Evolutionary conservation across 768 basidiomycete genomes (phyloP).

Genomic region (Hypholoma fasciculare): DNA sequence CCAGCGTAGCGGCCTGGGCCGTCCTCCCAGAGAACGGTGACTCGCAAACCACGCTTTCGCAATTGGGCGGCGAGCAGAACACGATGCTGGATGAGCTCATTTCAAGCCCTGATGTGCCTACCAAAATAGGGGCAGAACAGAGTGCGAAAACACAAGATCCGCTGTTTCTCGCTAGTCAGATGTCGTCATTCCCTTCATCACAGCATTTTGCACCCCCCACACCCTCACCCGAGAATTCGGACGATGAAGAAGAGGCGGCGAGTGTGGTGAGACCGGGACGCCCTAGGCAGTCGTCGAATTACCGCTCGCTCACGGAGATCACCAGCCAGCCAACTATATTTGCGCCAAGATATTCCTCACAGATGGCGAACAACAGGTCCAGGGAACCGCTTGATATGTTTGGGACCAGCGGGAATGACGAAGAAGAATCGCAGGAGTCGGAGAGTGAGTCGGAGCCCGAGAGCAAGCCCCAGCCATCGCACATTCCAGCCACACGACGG

Average conservation of each 20-base stretch:
- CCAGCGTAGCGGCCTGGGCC: constrained; percentile 13
- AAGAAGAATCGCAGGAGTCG: constrained; percentile 28
- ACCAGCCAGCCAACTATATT: constrained; percentile 39
- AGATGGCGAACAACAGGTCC: constrained; percentile 22
- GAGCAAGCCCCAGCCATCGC: constrained; percentile 53
- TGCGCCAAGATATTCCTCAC: constrained; percentile 30
- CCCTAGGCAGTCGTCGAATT: constrained; percentile 7
- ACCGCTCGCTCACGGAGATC: constrained; percentile 54
- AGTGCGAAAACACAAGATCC: constrained; percentile 21
- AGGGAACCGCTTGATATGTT: constrained; percentile 35
- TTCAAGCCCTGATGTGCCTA: constrained; percentile 19
- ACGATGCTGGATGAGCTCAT: constrained; percentile 31
- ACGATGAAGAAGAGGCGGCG: constrained; percentile 38
- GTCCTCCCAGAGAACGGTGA: constrained; percentile 12
- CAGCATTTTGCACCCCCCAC: constrained; percentile 27
- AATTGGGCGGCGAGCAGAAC: constrained; percentile 16
- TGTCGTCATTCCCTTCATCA: constrained; percentile 51
- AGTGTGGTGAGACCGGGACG: constrained; percentile 21
- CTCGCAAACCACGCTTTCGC: constrained; percentile 9
- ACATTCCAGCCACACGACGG: constrained; percentile 59
- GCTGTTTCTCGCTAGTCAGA: constrained; percentile 56
- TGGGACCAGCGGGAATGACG: constrained; percentile 31
- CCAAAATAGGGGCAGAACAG: constrained; percentile 3
- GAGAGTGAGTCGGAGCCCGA: constrained; percentile 47
- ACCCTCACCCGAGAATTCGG: constrained; percentile 35